Evolutionary conservation across 345 rosid species (phyloP).

Genomic region (Mallotus nudiflorus): DNA sequence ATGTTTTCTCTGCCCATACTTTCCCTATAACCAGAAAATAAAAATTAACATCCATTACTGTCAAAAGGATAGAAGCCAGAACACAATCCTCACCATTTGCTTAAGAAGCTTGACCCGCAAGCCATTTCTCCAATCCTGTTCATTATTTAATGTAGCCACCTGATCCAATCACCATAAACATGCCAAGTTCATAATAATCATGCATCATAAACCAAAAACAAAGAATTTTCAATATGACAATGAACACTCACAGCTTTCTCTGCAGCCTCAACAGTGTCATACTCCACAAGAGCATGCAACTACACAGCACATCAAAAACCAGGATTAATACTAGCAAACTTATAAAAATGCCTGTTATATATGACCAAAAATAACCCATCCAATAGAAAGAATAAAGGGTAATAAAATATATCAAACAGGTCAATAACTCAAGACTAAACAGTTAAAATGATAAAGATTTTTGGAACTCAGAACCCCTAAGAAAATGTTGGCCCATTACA

Average conservation of each 20-base stretch:
- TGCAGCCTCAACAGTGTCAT: constrained; percentile 76
- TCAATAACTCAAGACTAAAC: not conserved
- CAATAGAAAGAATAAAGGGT: not conserved
- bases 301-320: constrained; percentile 33
- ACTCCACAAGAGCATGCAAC: constrained; percentile 89
- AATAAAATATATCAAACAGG: not conserved
- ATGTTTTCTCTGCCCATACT: constrained; percentile 60
- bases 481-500: too few relatives aligned
- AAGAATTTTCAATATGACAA: not conserved
- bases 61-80: not conserved
- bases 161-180: constrained; percentile 38
- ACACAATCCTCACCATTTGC: constrained; percentile 44
- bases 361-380: not conserved
- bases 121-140: constrained; percentile 93
- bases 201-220: constrained; percentile 13
- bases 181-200: not conserved
- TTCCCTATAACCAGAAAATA: constrained; percentile 40
- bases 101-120: constrained; percentile 79
- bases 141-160: constrained; percentile 76
- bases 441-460: too few relatives aligned
- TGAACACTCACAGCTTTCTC: constrained; percentile 77
- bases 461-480: too few relatives aligned
- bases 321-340: not conserved
- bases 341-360: not conserved
- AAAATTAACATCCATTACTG: constrained; percentile 9